These are phyloP conservation scores for Pythium myriotylum DNA, from an alignment of 352 stramenopile genomes.

Conservation along the genomic window DNA sequence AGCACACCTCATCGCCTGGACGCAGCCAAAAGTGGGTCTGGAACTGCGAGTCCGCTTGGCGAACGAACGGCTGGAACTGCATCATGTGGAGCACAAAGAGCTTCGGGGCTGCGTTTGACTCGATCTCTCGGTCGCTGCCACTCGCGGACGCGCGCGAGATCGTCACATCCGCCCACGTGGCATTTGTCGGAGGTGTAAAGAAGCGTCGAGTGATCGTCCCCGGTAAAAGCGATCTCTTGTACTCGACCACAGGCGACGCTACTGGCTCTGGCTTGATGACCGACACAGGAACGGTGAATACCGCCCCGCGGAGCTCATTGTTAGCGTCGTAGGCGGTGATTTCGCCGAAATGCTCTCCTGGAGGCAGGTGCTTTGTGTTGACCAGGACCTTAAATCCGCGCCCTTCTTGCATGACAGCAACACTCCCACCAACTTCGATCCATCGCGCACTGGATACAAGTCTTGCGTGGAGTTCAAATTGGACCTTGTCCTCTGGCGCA, in stretches of 20 bases:
- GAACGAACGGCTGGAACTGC: conserved; percentile 85
- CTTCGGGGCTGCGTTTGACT: conserved; percentile 58
- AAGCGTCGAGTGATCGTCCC: conserved; percentile 78
- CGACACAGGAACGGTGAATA: no score
- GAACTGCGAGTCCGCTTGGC: conserved; percentile 64
- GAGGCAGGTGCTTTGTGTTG: conserved; percentile 74
- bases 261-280: no score
- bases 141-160: conserved; percentile 47
- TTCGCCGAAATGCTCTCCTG: conserved; percentile 83
- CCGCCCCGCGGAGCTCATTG: no score
- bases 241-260: no score
- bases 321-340: no score
- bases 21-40: conserved; percentile 63
- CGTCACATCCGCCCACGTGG: conserved; percentile 84
- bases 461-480: conserved; percentile 86
- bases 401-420: conserved; percentile 85
- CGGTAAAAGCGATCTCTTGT: conserved; percentile 31
- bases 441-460: conserved; percentile 28
- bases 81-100: conserved; percentile 84
- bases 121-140: conserved; percentile 37
- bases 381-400: conserved; percentile 88
- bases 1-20: conserved; percentile 53
- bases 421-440: conserved; percentile 12
- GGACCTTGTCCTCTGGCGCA: conserved; percentile 71
- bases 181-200: conserved; percentile 65